Base-by-base conservation (phyloP, 345 rosid species). In the Barbarea vulgaris region DNA sequence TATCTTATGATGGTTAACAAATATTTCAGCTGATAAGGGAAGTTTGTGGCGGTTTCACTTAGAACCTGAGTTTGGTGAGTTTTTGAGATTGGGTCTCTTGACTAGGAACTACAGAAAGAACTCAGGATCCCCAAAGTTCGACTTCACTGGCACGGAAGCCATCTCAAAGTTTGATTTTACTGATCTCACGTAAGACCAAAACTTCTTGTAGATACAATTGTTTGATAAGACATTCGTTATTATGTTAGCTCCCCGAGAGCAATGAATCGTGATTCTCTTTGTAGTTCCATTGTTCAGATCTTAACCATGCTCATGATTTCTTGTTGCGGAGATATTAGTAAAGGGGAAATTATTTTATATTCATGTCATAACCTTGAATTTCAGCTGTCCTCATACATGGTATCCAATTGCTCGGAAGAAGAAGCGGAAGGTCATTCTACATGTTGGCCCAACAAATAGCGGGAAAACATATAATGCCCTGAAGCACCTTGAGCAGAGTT, bases 371-470 rank as follows among this genome's bases (percentile, higher is more conserved):
- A 77, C 28, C 14, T 78, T 72, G 25, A 57, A 50, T 70, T 73
- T 70, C 69, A 93, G 98, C 14, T 79, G 84, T 75, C 98, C 98
- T 72, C 94, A 91, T 78, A 79, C 83, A 64, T 93, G 98, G 96
- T 93, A 91, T 72, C 98, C 96, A 10, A 61, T 50, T 24, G 97
- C 98, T 60, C 86, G 98, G 34, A 91, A 59, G 76, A 91, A 87
- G 85, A 82, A 72, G 33, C 96, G 98, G 25, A 91, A 87, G 79
- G 88, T 93, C 73, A 55, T 88, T 76, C 82, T 93, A 74, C 98
- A 93, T 54, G 94, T 93, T 28, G 98, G 98, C 2, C 98, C 98
- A 0, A 93, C 98, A 19, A 93, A 93, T 50, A 93, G 98, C 77
- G 98, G 98, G 37, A 93, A 93, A 83, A 91, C 98, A 18, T 77